Conservation (phyloP, 805 yeast species). For the Candida alai region DNA sequence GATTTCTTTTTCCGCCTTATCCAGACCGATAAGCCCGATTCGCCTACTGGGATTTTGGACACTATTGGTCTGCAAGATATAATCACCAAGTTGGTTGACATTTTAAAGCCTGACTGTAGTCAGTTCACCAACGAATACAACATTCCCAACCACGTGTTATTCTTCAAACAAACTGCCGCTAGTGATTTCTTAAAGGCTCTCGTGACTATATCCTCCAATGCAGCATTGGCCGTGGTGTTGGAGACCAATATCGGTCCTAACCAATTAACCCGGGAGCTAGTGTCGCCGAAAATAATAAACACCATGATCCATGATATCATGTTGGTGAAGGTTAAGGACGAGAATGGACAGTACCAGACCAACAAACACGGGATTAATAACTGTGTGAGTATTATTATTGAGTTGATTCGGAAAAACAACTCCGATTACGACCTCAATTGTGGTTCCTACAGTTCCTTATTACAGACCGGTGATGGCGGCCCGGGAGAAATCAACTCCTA, state of each 20-base stretch:
- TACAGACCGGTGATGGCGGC: constrained; percentile 24
- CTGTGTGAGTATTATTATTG: constrained; percentile 93
- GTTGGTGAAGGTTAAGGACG: constrained; percentile 19
- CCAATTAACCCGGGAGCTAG: constrained; percentile 86
- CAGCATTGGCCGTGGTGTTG: constrained; percentile 65
- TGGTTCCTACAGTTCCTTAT: constrained; percentile 69
- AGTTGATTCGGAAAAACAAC: constrained; percentile 90
- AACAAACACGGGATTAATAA: constrained; percentile 89
- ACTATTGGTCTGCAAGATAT: constrained; percentile 67
- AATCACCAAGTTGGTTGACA: constrained; percentile 67
- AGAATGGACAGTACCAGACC: constrained; percentile 15
- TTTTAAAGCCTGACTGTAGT: constrained; percentile 62
- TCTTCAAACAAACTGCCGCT: constrained; percentile 79
- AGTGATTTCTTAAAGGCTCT: constrained; percentile 94
- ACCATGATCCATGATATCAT: constrained; percentile 75
- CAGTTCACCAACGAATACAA: constrained; percentile 37
- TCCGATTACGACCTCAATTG: constrained; percentile 92
- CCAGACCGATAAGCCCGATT: constrained; percentile 88
- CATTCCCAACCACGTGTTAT: constrained; percentile 28
- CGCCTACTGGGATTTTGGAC: constrained; percentile 83
- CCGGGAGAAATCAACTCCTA: constrained; percentile 37
- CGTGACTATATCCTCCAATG: constrained; percentile 87
- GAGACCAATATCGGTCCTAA: constrained; percentile 95
- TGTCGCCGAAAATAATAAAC: constrained; percentile 65
- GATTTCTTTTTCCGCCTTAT: constrained; percentile 86